Base-by-base conservation (phyloP, 2,329 filamentous ascomycete species). In the Beauveria brongniartii region DNA sequence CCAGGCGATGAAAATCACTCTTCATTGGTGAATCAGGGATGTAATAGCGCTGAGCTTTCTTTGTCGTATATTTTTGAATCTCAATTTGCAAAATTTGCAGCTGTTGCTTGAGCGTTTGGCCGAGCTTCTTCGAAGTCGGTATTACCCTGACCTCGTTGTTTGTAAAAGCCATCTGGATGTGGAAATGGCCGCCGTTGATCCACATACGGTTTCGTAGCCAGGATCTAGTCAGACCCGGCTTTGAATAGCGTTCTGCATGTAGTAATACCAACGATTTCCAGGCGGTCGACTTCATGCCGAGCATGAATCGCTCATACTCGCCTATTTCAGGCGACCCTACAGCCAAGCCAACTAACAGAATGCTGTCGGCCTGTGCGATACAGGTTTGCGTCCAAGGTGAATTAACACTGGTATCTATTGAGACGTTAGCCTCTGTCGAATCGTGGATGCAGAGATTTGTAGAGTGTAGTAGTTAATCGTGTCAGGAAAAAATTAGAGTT, bases 381-480 rank as follows among this genome's bases (percentile, higher is more conserved):
- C 95, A 99, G 0, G 94, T 97, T 69, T 97, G 92, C 0, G 95
- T 99, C 94, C 94, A 99, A 0, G 93, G 92, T 1, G 95, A 91
- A 68, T 96, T 97, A 68, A 97, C 94, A 63, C 87, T 96, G 5
- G 95, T 99, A 73, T 99, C 94, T 88, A 52, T 22, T 64, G 20
- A 26, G 20, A 18, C 43, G 28, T 62, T 62, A 61, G 59, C 53
- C 24, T 28, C 52, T 46, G 51, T n/a, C 34, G 26, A 62, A 47
- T 41, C 1, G 2, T 12, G 8, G 40, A 52, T 9, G 3, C 8
- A 7, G 20, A 20, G 14, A 18, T 30, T 52, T 24, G 12, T 44
- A 52, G n/a, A 30, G 26, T 59, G 18, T 14, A 41, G 22, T 24
- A n/a, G 18, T 55, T 41, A 52, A 59, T 59, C 58, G 51, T 50